Evolutionary conservation across 2,329 filamentous ascomycete genomes (phyloP), one percentile per base, ranked within the genome.

Genomic region (Fusarium sororula): DNA sequence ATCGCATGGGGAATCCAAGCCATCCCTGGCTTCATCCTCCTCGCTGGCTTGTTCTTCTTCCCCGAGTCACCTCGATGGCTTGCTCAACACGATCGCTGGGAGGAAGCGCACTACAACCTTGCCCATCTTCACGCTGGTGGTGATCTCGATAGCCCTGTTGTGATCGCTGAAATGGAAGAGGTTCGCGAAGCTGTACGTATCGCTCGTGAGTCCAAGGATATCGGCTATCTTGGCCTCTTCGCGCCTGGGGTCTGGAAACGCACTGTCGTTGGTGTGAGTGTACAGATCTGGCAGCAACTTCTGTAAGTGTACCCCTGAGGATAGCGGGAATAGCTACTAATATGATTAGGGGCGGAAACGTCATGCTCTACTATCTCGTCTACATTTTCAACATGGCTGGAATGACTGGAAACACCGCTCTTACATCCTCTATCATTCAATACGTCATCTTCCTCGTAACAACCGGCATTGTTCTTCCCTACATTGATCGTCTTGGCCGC

Each of bases 1-100:
- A 85, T 90, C 6, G 89, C 91, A 17, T 92, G 90, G 90, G 90
- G 87, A 60, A 81, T 90, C 17, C 90, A 92, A 78, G 90, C 90
- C 79, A 79, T 92, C 50, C 90, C 90, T 2, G 89, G 87, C 32
- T 79, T 91, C 37, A 77, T 90, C 53, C 86, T 92, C 50, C 87
- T 90, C 74, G 59, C 85, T n/a, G 88, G 85, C 6, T 84, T 92
- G 78, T 84, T 86, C 32, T 89, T 91, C 79, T 86, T 91, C 50
- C 90, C 90, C 20, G 87, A 90, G 64, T 90, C 88, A 3, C 90
- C 90, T 7, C 84, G 90, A 76, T 92, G 90, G 90, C 83, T 92
- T 22, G 90, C 90, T 20, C 87, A 87, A 72, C 86, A 90, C 35
- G 89, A 90, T 61, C 87, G 90, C 17, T 90, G 88, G 83, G 86